These are phyloP conservation scores for Hemileccinum impolitum DNA, from an alignment of 768 basidiomycete species.

Conservation along the genomic window DNA sequence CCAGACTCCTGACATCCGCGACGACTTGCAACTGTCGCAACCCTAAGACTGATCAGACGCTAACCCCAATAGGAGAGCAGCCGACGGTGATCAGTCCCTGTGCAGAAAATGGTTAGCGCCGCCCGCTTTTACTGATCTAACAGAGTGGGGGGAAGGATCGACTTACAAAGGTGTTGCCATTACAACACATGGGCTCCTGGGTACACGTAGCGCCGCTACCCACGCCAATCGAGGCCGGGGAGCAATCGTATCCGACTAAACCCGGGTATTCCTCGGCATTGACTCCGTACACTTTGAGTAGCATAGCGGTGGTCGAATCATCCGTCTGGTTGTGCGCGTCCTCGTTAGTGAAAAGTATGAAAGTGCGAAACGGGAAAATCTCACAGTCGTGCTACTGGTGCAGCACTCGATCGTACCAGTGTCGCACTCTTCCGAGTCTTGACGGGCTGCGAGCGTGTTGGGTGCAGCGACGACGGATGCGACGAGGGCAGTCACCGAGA, in stretches of 20 bases:
- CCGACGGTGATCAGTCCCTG: constrained; percentile 12
- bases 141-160: too few relatives aligned
- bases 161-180: constrained; percentile 11
- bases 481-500: constrained; percentile 10
- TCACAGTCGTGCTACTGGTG: not conserved
- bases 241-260: constrained; percentile 8
- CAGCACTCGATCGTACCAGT: constrained; percentile 16
- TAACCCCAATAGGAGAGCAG: constrained; percentile 8
- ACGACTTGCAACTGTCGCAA: too few relatives aligned
- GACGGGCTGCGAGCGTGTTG: not conserved
- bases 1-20: too few relatives aligned
- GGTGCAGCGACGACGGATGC: constrained; percentile 9
- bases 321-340: not conserved
- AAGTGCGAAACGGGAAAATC: not conserved
- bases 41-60: not conserved
- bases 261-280: not conserved
- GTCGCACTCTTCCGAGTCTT: constrained; percentile 6
- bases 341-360: not conserved
- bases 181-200: constrained; percentile 19
- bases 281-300: constrained; percentile 1
- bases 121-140: too few relatives aligned
- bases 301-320: not conserved
- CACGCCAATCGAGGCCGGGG: not conserved
- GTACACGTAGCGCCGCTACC: constrained; percentile 5
- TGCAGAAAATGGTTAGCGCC: not conserved